phyloP scores from a whole-genome alignment of 2,329 filamentous ascomycete genomes.

The Chrysosphaeria jannelii region DNA sequence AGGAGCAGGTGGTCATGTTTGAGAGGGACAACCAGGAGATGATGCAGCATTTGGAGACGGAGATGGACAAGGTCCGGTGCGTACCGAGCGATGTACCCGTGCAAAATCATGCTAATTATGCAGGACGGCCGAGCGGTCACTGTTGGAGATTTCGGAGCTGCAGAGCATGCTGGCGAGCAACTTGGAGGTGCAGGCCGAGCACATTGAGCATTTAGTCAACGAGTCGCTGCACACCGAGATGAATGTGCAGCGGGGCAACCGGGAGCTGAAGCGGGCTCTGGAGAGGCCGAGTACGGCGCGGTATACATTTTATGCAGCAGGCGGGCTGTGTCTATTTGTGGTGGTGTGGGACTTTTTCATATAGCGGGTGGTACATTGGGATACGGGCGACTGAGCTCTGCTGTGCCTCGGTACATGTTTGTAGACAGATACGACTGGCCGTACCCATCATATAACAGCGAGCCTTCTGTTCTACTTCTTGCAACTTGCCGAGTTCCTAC shows the following conservation, averaged over 20 bases:
- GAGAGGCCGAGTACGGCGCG: slow-evolving; percentile 41
- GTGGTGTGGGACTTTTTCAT: slow-evolving; percentile 50
- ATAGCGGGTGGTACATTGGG: too few species aligned
- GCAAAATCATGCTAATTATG: too few species aligned
- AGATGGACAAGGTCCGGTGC: slow-evolving; percentile 87
- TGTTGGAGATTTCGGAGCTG: slow-evolving; percentile 75
- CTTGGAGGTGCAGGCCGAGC: slow-evolving; percentile 55
- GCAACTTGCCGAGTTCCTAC: too few species aligned
- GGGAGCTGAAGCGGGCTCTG: slow-evolving; percentile 60
- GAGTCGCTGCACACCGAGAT: slow-evolving; percentile 56
- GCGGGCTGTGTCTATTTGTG: slow-evolving; percentile 42
- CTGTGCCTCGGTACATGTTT: too few species aligned
- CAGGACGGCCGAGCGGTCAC: slow-evolving; percentile 63
- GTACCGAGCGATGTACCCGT: too few species aligned
- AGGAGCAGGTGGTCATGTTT: slow-evolving; percentile 78
- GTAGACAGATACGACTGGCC: too few species aligned
- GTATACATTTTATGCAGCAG: slow-evolving; percentile 55
- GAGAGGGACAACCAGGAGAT: slow-evolving; percentile 79
- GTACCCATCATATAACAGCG: too few species aligned
- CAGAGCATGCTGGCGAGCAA: slow-evolving; percentile 74
- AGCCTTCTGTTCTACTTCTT: too few species aligned
- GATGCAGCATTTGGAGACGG: slow-evolving; percentile 77
- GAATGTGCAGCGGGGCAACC: slow-evolving; percentile 73
- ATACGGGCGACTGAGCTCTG: too few species aligned
- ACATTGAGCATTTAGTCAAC: slow-evolving; percentile 64